Conservation (phyloP, 441 rosid species). For the Macaranga tanarius region DNA sequence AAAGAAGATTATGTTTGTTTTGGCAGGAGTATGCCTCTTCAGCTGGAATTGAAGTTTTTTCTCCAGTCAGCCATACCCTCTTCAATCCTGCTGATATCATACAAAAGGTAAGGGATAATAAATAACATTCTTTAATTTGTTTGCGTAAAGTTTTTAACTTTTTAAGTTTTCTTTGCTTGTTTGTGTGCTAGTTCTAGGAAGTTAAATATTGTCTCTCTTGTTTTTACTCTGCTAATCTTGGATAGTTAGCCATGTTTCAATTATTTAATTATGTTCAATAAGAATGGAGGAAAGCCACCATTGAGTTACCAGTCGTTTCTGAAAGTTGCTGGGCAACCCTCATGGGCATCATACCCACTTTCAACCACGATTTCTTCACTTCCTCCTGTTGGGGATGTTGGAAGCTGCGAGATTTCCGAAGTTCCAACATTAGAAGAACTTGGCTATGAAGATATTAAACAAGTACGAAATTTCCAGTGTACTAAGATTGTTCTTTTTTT, state of each 20-base stretch:
- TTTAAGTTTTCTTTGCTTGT: background rate
- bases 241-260: constrained; percentile 6
- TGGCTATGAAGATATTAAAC: constrained; percentile 55
- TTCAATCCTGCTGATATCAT: constrained; percentile 75
- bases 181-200: background rate
- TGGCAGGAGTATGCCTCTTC: constrained; percentile 60
- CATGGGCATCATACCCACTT: constrained; percentile 60
- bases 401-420: constrained; percentile 48
- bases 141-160: background rate
- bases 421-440: constrained; percentile 75
- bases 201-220: background rate
- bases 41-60: constrained; percentile 70
- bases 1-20: constrained; percentile 13
- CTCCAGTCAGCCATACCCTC: constrained; percentile 89
- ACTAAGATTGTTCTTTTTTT: constrained; percentile 1
- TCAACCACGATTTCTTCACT: constrained; percentile 45
- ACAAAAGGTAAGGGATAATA: constrained; percentile 43
- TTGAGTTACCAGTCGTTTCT: constrained; percentile 80
- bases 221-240: constrained; percentile 14
- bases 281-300: constrained; percentile 92
- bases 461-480: constrained; percentile 36
- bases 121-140: background rate
- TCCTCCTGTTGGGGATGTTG: constrained; percentile 70
- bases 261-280: background rate
- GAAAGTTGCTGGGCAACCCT: constrained; percentile 85